These are phyloP conservation scores for Termitomyces eurrhizus DNA, from an alignment of 768 basidiomycete genomes.

Conservation along the genomic window DNA sequence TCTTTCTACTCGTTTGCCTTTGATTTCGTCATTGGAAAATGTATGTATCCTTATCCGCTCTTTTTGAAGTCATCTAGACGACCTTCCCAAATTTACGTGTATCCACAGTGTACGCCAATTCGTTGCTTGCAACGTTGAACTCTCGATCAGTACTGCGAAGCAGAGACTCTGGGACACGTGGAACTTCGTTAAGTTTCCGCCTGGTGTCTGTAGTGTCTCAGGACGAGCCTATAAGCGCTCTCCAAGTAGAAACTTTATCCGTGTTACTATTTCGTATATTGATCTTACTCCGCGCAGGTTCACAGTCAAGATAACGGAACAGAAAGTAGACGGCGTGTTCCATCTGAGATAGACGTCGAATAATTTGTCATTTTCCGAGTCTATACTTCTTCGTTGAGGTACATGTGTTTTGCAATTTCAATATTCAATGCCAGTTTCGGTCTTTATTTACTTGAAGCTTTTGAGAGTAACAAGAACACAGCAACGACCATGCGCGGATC, in stretches of 20 bases:
- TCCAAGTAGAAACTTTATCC: slow-evolving; percentile 8
- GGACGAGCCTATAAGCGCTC: slow-evolving; percentile 18
- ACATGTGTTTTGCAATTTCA: no score
- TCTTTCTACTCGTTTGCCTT: slow-evolving; percentile 45
- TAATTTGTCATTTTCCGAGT: neutral
- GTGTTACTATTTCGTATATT: neutral
- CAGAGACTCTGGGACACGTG: slow-evolving; percentile 18
- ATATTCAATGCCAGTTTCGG: neutral
- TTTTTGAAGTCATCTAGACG: neutral
- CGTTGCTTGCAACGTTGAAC: slow-evolving; percentile 41
- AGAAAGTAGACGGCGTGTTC: slow-evolving; percentile 9
- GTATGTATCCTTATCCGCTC: slow-evolving; percentile 17
- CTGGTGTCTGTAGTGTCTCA: slow-evolving; percentile 24
- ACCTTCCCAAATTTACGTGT: neutral
- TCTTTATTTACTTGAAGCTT: slow-evolving; percentile 1
- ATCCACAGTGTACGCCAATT: slow-evolving; percentile 41
- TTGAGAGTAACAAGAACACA: neutral
- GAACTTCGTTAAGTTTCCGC: slow-evolving; percentile 32
- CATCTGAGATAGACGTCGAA: slow-evolving; percentile 3
- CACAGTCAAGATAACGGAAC: slow-evolving; percentile 9
- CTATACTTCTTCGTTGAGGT: neutral
- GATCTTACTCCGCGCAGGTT: neutral
- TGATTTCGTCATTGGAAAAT: slow-evolving; percentile 51
- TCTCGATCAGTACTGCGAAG: slow-evolving; percentile 32
- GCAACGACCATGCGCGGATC: neutral